Evolutionary conservation across 2,329 filamentous ascomycete genomes (phyloP), one percentile per base, ranked within the genome.

Genomic region (Exophiala phaeomuriformis): DNA sequence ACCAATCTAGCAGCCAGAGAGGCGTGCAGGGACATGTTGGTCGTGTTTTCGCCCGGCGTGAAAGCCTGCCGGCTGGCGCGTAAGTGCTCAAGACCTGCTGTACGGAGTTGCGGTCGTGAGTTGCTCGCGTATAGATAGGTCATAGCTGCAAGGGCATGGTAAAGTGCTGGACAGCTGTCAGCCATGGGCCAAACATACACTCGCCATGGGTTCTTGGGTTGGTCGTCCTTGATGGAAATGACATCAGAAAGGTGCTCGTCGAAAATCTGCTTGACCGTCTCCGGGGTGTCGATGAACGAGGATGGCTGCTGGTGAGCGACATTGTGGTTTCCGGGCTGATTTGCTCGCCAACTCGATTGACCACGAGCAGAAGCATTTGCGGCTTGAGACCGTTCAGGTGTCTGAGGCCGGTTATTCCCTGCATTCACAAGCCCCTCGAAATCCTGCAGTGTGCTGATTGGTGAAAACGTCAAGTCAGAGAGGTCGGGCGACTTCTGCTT

Each of bases 221-320:
- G 52, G 35, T 55, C 55, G 12, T 57, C 55, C 31, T 55, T 57
- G 43, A 57, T 55, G 5, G 55, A 55, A 8, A 57, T 43, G 29
- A 55, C 42, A 5, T 19, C 44, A 43, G 52, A 57, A 8, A 45
- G 47, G 28, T 46, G 47, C 19, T 49, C 36, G 5, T 57, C 55
- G 27, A 57, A 57, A 12, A 55, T 36, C 30, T 48, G 44, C 35
- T 32, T 43, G 27, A 55, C 47, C 33, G 33, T 55, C 39, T 51
- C 52, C 8, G 41, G 41, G n/a, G 41, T 37, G 19, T 9, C 36
- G 10, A 12, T 33, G 6, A 32, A 5, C 35, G 46, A 33, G 3
- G 5, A n/a, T 30, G 47, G 32, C 42, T 54, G 52, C 5, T 29
- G 36, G 30, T 49, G 2, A 19, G 19, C 19, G 19, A 19, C 19